phyloP scores from a whole-genome alignment of 805 yeast species.

The Nakazawaea ishiwadae region DNA sequence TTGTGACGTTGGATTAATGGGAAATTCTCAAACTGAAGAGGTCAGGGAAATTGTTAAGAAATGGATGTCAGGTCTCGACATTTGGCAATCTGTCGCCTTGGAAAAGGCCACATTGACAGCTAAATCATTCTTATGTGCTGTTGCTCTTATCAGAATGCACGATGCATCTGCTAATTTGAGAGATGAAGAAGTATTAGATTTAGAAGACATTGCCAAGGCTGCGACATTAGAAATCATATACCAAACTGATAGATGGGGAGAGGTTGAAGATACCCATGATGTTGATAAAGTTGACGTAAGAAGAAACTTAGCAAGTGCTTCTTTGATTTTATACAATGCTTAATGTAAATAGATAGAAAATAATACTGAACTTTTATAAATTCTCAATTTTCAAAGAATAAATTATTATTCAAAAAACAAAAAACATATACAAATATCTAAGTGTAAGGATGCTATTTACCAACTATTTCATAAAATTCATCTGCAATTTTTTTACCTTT shows the following conservation, averaged over 20 bases:
- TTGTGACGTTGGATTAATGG: slow-evolving; percentile 81
- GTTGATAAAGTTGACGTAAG: slow-evolving; percentile 90
- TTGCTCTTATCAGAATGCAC: slow-evolving; percentile 51
- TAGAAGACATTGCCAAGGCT: slow-evolving; percentile 71
- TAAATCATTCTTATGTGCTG: slow-evolving; percentile 83
- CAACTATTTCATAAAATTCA: slow-evolving; percentile 7
- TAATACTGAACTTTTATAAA: too few species aligned
- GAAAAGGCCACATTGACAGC: slow-evolving; percentile 86
- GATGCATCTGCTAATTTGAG: slow-evolving; percentile 18
- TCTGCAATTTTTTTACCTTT: slow-evolving; percentile 10
- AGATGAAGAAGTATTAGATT: slow-evolving; percentile 30
- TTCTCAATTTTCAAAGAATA: too few species aligned
- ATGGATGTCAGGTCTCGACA: slow-evolving; percentile 60
- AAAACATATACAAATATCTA: neutral
- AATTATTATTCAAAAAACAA: slow-evolving; percentile 1
- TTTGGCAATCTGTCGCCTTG: slow-evolving; percentile 81
- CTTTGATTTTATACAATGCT: slow-evolving; percentile 41
- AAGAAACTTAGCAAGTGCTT: slow-evolving; percentile 77
- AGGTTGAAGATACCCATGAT: slow-evolving; percentile 97
- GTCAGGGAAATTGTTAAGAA: slow-evolving; percentile 56
- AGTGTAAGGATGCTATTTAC: neutral
- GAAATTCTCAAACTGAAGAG: slow-evolving; percentile 64
- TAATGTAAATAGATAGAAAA: neutral
- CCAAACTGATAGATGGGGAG: slow-evolving; percentile 95
- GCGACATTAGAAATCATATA: slow-evolving; percentile 77